A percentile compares a stretch with the other conserved stretches of the same genome.
These are phyloP conservation scores for Torulaspora pretoriensis DNA, from an alignment of 1,139 yeast genomes.

Conservation along the genomic window DNA sequence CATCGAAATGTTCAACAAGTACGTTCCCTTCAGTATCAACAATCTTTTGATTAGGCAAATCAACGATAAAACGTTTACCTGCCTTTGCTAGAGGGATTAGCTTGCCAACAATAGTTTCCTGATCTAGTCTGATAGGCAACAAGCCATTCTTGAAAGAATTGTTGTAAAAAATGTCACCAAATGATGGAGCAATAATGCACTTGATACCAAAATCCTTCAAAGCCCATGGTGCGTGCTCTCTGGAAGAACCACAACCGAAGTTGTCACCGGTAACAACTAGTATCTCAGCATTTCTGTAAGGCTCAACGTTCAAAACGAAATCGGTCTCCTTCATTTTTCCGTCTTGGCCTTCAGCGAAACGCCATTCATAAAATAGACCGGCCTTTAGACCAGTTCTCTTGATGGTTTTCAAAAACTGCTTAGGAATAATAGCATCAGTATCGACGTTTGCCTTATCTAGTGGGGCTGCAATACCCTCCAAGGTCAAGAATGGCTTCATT, in stretches of 20 bases:
- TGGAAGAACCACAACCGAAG: slow-evolving; percentile 97
- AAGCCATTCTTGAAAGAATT: slow-evolving; percentile 94
- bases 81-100: slow-evolving; percentile 73
- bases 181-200: slow-evolving; percentile 93
- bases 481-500: slow-evolving; percentile 69
- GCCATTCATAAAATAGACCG: slow-evolving; percentile 87
- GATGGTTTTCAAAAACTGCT: slow-evolving; percentile 94
- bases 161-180: slow-evolving; percentile 96
- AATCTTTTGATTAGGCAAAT: slow-evolving; percentile 81
- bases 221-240: slow-evolving; percentile 99
- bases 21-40: slow-evolving; percentile 66
- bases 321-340: slow-evolving; percentile 83
- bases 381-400: slow-evolving; percentile 88
- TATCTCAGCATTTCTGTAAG: slow-evolving; percentile 74
- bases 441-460: slow-evolving; percentile 92
- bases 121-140: slow-evolving; percentile 83
- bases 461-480: slow-evolving; percentile 89
- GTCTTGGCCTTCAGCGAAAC: slow-evolving; percentile 63
- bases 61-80: slow-evolving; percentile 71
- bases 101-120: slow-evolving; percentile 63
- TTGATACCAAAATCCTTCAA: slow-evolving; percentile 94
- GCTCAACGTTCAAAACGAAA: slow-evolving; percentile 79
- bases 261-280: slow-evolving; percentile 92
- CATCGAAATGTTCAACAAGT: slow-evolving; percentile 74
- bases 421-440: slow-evolving; percentile 97